A percentile compares a stretch with the other conserved stretches of the same genome.
These are phyloP conservation scores for Castanospermum australe DNA, from an alignment of 306 rosid genomes.

Conservation along the genomic window DNA sequence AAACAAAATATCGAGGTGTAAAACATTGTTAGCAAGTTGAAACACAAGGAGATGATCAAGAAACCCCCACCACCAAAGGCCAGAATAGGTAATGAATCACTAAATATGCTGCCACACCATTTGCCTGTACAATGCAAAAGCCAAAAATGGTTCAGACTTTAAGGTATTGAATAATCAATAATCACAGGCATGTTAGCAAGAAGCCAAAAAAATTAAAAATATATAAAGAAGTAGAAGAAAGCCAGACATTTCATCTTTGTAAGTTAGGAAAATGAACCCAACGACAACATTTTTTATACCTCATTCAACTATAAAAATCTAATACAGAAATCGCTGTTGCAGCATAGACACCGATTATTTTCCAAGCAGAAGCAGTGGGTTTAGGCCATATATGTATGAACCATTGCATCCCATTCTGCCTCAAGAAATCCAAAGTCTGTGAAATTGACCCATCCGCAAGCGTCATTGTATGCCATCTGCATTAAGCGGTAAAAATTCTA, in stretches of 20 bases:
- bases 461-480: slow-evolving; percentile 98
- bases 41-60: not conserved
- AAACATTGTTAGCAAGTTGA: not conserved
- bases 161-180: not conserved
- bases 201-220: not conserved
- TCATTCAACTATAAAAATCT: not conserved
- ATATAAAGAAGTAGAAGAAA: not conserved
- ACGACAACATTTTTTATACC: not conserved
- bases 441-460: slow-evolving; percentile 73
- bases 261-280: not conserved
- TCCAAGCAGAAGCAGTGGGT: slow-evolving; percentile 67
- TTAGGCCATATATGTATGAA: slow-evolving; percentile 67
- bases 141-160: not conserved
- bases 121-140: slow-evolving; percentile 57
- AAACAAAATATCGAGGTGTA: not conserved
- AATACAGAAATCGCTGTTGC: not conserved
- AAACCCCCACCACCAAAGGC: slow-evolving; percentile 77
- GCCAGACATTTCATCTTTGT: not conserved
- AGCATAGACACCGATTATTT: slow-evolving; percentile 60
- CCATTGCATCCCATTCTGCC: slow-evolving; percentile 46
- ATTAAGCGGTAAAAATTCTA: slow-evolving; percentile 1
- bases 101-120: slow-evolving; percentile 74
- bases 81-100: slow-evolving; percentile 69
- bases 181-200: not conserved
- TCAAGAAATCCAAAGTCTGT: slow-evolving; percentile 50